A percentile compares a stretch with the other conserved stretches of the same genome.
Conservation (phyloP, 768 basidiomycete genomes). For the Leccinum rimulosum region DNA sequence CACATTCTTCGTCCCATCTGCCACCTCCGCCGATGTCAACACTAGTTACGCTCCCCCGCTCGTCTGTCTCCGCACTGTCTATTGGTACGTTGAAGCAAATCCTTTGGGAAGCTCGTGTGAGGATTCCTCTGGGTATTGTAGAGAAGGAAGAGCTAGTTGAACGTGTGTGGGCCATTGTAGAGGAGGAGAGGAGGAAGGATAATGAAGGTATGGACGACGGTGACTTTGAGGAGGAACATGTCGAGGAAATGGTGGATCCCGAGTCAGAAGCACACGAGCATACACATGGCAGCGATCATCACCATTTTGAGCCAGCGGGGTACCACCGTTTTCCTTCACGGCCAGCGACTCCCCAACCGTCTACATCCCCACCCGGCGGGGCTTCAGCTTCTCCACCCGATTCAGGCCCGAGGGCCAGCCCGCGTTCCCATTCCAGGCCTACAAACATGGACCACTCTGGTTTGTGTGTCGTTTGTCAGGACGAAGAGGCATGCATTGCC, state of each 20-base stretch:
- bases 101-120: constrained; percentile 77
- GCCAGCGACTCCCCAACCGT: constrained; percentile 12
- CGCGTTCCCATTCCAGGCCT: constrained; percentile 24
- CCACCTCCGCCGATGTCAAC: constrained; percentile 57
- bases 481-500: constrained; percentile 91
- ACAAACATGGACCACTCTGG: constrained; percentile 59
- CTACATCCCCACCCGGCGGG: constrained; percentile 19
- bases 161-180: constrained; percentile 61
- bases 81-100: constrained; percentile 76
- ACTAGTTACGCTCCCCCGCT: constrained; percentile 59
- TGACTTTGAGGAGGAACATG: constrained; percentile 12
- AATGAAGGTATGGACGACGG: constrained; percentile 37
- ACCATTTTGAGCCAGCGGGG: neutral
- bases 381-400: constrained; percentile 32
- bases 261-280: constrained; percentile 14
- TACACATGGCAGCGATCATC: constrained; percentile 4
- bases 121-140: constrained; percentile 50
- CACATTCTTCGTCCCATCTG: constrained; percentile 36
- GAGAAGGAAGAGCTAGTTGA: constrained; percentile 85
- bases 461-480: constrained; percentile 89
- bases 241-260: constrained; percentile 17
- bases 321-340: constrained; percentile 5
- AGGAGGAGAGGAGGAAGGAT: constrained; percentile 58
- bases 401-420: constrained; percentile 36
- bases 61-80: constrained; percentile 57